Percentiles rank a stretch among this genome's conserved stretches.
Conservation (phyloP, 371 early-diverging fungal genomes). For the Paraphysoderma sedebokerense region DNA sequence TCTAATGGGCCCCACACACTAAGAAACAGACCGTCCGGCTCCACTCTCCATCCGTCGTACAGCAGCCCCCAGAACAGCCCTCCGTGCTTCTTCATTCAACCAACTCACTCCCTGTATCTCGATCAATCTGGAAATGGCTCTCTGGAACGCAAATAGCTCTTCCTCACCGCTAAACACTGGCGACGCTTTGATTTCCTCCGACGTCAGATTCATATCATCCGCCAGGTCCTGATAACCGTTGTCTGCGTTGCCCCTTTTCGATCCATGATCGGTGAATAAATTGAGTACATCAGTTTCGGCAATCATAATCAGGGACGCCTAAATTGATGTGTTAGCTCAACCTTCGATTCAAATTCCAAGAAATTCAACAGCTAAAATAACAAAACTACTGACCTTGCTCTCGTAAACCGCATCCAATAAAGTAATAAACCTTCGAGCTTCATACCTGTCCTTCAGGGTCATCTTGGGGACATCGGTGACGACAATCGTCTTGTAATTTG, state of each 20-base stretch:
- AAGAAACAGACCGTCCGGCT: too few relatives aligned
- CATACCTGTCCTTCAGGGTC: conserved; percentile 51
- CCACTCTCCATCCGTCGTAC: too few relatives aligned
- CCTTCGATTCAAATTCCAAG: too few relatives aligned
- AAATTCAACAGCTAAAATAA: too few relatives aligned
- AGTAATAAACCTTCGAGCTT: conserved; percentile 85
- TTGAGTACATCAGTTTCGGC: background rate
- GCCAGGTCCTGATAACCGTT: conserved; percentile 1
- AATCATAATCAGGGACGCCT: background rate
- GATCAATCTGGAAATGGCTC: conserved; percentile 69
- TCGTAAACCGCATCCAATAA: conserved; percentile 88
- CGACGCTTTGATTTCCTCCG: conserved; percentile 28
- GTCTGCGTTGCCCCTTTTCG: background rate
- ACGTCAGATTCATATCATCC: conserved; percentile 20
- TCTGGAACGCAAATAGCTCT: conserved; percentile 88
- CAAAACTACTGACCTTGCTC: conserved; percentile 16
- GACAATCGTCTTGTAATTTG: conserved; percentile 49
- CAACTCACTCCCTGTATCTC: conserved; percentile 70
- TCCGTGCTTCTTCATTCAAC: too few relatives aligned
- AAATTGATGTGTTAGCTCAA: background rate
- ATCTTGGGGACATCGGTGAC: conserved; percentile 67
- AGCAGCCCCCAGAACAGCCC: too few relatives aligned
- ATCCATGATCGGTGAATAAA: background rate
- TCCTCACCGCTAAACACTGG: conserved; percentile 70
- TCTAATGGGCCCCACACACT: too few relatives aligned